Evolutionary conservation across 2,329 filamentous ascomycete species (phyloP).

Genomic region (Scedosporium aurantiacum): DNA sequence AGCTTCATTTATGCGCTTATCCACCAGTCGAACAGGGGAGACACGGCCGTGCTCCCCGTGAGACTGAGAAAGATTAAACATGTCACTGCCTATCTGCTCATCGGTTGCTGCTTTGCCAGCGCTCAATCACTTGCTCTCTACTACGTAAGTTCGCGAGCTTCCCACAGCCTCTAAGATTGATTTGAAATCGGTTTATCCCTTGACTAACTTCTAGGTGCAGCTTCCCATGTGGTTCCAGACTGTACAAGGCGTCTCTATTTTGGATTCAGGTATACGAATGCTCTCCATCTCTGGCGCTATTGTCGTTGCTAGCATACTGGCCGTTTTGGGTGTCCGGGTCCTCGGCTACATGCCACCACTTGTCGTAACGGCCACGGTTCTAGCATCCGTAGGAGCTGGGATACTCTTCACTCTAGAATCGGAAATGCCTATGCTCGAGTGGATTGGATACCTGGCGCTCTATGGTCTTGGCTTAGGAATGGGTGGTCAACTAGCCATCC

Average conservation of each 20-base stretch:
- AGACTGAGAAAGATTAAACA: conserved; percentile 27
- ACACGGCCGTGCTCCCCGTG: conserved; percentile 28
- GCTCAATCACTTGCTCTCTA: conserved; percentile 22
- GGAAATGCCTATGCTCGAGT: conserved; percentile 21
- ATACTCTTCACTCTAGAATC: conserved; percentile 29
- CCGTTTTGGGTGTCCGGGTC: conserved; percentile 21
- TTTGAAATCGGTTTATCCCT: background rate
- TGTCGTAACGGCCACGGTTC: conserved; percentile 24
- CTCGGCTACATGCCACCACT: conserved; percentile 34
- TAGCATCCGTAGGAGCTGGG: conserved; percentile 26
- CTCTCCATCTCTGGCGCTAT: conserved; percentile 9
- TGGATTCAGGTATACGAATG: conserved; percentile 16
- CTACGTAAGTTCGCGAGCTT: conserved; percentile 12
- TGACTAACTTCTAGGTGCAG: background rate
- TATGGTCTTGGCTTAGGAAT: conserved; percentile 30
- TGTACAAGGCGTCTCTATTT: conserved; percentile 26
- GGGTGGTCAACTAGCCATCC: conserved; percentile 27
- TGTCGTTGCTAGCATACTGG: conserved; percentile 4
- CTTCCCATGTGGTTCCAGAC: conserved; percentile 35
- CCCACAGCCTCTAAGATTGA: background rate
- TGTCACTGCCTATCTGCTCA: conserved; percentile 21
- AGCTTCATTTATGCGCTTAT: conserved; percentile 18
- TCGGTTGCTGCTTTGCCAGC: conserved; percentile 24
- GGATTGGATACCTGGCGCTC: conserved; percentile 34
- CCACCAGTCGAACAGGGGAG: conserved; percentile 21